A percentile compares a stretch with the other conserved stretches of the same genome.
phyloP scores from a whole-genome alignment of 805 yeast species.

The Kodamaea kakaduensis region DNA sequence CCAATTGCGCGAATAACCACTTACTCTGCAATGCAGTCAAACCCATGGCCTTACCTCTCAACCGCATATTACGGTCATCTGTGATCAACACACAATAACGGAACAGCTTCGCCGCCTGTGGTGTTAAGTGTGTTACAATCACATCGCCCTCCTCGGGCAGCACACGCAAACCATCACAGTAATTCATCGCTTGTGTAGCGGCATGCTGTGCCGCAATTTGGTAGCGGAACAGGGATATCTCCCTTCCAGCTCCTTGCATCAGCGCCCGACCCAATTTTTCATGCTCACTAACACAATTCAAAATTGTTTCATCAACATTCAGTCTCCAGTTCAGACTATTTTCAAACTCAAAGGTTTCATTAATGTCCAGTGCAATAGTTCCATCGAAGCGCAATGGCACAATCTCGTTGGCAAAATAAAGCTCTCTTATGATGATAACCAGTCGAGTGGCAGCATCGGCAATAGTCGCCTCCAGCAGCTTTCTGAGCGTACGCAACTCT shows the following conservation, averaged over 20 bases:
- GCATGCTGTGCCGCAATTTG: constrained; percentile 17
- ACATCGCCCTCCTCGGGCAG: constrained; percentile 5
- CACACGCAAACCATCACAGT: constrained; percentile 8
- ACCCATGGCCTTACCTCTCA: constrained; percentile 58
- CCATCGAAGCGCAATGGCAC: constrained; percentile 68
- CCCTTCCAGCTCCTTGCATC: constrained; percentile 38
- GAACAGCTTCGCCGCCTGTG: constrained; percentile 41
- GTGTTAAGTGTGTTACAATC: constrained; percentile 19
- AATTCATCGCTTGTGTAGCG: constrained; percentile 16
- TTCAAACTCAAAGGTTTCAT: constrained; percentile 72
- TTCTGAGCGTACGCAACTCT: constrained; percentile 66
- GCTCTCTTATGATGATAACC: constrained; percentile 66
- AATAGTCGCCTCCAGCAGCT: constrained; percentile 67
- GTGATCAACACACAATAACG: constrained; percentile 62
- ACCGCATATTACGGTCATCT: constrained; percentile 69
- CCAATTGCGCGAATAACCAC: constrained; percentile 57
- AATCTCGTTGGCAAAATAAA: constrained; percentile 52
- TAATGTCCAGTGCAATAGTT: constrained; percentile 59
- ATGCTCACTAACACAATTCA: constrained; percentile 45
- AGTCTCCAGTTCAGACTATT: constrained; percentile 69
- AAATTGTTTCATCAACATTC: constrained; percentile 66
- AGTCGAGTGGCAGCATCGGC: constrained; percentile 81
- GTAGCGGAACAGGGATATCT: constrained; percentile 23
- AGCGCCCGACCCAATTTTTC: constrained; percentile 37
- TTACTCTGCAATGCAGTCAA: constrained; percentile 53